Evolutionary conservation across 2,329 filamentous ascomycete species (phyloP).

Genomic region (Pyrenophora graminea): DNA sequence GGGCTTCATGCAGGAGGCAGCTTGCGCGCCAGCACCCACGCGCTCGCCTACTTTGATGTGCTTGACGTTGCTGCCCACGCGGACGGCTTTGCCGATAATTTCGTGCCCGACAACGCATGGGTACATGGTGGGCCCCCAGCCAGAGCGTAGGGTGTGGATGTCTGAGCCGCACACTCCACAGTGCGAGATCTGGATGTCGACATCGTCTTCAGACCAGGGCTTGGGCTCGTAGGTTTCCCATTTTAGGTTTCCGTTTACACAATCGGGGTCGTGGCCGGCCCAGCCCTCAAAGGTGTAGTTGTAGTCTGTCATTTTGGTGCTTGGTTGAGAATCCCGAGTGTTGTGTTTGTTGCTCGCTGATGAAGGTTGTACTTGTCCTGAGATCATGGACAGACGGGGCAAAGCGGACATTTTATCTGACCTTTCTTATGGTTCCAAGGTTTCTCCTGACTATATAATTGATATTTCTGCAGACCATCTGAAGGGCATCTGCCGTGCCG

Average conservation of each 20-base stretch:
- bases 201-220: conserved; percentile 41
- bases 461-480: too few species aligned
- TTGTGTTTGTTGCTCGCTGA: too few species aligned
- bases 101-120: conserved; percentile 50
- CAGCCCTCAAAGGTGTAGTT: conserved; percentile 57
- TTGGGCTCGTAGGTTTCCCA: conserved; percentile 55
- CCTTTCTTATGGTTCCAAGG: too few species aligned
- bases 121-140: conserved; percentile 52
- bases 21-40: conserved; percentile 57
- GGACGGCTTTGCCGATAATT: conserved; percentile 47
- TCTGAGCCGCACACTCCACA: conserved; percentile 46
- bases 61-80: conserved; percentile 42
- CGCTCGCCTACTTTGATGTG: conserved; percentile 65
- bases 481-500: too few species aligned
- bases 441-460: too few species aligned
- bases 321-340: too few species aligned
- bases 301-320: not conserved
- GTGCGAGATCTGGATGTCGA: conserved; percentile 42
- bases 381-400: too few species aligned
- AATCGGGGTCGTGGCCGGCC: conserved; percentile 56
- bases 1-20: conserved; percentile 52
- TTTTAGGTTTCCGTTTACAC: conserved; percentile 59
- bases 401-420: too few species aligned
- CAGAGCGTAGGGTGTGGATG: conserved; percentile 47
- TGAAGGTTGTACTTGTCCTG: too few species aligned